These are phyloP conservation scores for Rhizopus arrhizus DNA, from an alignment of 371 early-diverging fungal genomes.

Conservation along the genomic window DNA sequence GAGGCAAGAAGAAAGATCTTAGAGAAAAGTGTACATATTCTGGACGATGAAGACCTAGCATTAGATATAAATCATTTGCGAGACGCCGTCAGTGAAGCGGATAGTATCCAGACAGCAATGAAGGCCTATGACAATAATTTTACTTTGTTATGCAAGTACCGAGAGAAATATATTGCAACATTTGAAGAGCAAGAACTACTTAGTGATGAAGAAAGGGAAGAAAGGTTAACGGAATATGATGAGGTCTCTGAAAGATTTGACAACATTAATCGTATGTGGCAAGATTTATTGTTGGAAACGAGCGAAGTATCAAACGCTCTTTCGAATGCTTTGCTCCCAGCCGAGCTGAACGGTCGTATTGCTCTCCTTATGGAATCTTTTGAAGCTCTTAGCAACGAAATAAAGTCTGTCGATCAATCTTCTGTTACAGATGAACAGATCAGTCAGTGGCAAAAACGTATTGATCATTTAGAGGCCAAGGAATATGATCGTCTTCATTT, in stretches of 20 bases:
- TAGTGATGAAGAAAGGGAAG: slow-evolving; percentile 24
- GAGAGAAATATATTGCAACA: slow-evolving; percentile 27
- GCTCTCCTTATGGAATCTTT: slow-evolving; percentile 23
- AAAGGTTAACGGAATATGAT: slow-evolving; percentile 23
- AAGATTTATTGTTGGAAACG: slow-evolving; percentile 29
- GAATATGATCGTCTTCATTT: slow-evolving; percentile 33
- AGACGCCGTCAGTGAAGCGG: slow-evolving; percentile 40
- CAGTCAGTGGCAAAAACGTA: slow-evolving; percentile 42
- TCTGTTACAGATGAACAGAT: slow-evolving; percentile 35
- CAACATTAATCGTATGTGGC: slow-evolving; percentile 29
- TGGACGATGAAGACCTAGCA: slow-evolving; percentile 24
- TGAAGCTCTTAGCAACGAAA: slow-evolving; percentile 20
- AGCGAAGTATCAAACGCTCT: slow-evolving; percentile 22
- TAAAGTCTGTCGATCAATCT: slow-evolving; percentile 21
- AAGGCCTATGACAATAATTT: slow-evolving; percentile 31
- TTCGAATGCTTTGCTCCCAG: slow-evolving; percentile 31
- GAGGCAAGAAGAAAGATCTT: slow-evolving; percentile 23
- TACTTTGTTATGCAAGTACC: slow-evolving; percentile 26
- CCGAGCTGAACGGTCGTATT: slow-evolving; percentile 33
- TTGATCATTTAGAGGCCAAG: slow-evolving; percentile 36
- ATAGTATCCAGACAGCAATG: slow-evolving; percentile 36
- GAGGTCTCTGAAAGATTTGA: slow-evolving; percentile 18
- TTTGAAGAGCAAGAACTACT: slow-evolving; percentile 29
- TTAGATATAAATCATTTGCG: slow-evolving; percentile 31
- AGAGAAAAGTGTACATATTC: slow-evolving; percentile 22